Conservation (phyloP, 1,139 yeast genomes). For the Debaryomycetaceae sp. region DNA sequence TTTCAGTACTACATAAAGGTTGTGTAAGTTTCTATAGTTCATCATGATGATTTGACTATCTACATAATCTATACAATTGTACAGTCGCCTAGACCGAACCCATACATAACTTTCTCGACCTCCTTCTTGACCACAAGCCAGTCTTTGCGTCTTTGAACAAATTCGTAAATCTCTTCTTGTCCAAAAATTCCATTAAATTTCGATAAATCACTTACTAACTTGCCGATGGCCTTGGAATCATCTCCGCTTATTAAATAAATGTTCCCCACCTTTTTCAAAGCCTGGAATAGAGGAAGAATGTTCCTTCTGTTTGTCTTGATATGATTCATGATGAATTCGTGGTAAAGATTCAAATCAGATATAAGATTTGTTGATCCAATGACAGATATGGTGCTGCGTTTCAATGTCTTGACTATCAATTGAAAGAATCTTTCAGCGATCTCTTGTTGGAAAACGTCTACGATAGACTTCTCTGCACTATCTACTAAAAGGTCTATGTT, state of each 20-base stretch:
- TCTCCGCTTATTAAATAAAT: slow-evolving; percentile 72
- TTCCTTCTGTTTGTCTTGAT: slow-evolving; percentile 60
- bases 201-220: slow-evolving; percentile 75
- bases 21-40: background rate
- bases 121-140: slow-evolving; percentile 75
- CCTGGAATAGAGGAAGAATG: slow-evolving; percentile 72
- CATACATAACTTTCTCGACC: slow-evolving; percentile 95
- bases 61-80: slow-evolving; percentile 27
- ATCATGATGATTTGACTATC: background rate
- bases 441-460: slow-evolving; percentile 93
- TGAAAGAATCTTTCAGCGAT: slow-evolving; percentile 84
- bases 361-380: slow-evolving; percentile 80
- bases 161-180: slow-evolving; percentile 91
- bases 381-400: slow-evolving; percentile 66
- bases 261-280: slow-evolving; percentile 81
- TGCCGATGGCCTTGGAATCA: slow-evolving; percentile 81
- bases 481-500: slow-evolving; percentile 76
- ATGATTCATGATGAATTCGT: slow-evolving; percentile 60
- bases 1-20: background rate
- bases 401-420: slow-evolving; percentile 68
- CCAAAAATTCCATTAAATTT: slow-evolving; percentile 86
- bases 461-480: slow-evolving; percentile 80
- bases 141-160: slow-evolving; percentile 83
- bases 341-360: slow-evolving; percentile 70
- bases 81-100: slow-evolving; percentile 73